These are phyloP conservation scores for Hypoxylon sp. DNA, from an alignment of 2,329 filamentous ascomycete species.

Conservation along the genomic window DNA sequence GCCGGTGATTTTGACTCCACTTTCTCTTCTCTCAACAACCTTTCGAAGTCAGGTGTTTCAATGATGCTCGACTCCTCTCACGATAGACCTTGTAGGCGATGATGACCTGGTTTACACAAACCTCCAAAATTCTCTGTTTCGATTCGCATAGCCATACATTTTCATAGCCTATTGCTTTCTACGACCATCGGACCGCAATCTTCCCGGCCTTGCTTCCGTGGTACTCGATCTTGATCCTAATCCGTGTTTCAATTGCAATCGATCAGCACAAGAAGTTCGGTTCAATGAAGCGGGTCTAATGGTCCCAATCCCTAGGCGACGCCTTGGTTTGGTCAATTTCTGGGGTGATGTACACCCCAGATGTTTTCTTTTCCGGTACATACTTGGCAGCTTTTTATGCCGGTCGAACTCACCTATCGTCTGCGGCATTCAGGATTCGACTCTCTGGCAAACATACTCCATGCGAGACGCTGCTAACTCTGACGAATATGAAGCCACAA, in stretches of 20 bases:
- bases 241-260: conserved; percentile 22
- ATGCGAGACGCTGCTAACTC: conserved; percentile 5
- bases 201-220: conserved; percentile 11
- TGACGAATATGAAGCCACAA: conserved; percentile 17
- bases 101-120: conserved; percentile 50
- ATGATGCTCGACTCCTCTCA: conserved; percentile 43
- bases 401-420: conserved; percentile 32
- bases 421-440: conserved; percentile 12
- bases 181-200: conserved; percentile 11
- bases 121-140: conserved; percentile 49
- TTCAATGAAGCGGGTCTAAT: conserved; percentile 20
- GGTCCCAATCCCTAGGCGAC: conserved; percentile 17
- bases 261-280: conserved; percentile 16
- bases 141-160: conserved; percentile 43
- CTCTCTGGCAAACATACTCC: conserved; percentile 2
- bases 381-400: conserved; percentile 45
- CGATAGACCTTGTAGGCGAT: conserved; percentile 51
- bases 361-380: conserved; percentile 51
- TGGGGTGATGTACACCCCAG: conserved; percentile 21
- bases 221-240: conserved; percentile 28
- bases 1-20: conserved; percentile 58
- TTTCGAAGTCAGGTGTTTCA: conserved; percentile 38
- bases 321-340: conserved; percentile 22
- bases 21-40: conserved; percentile 29
- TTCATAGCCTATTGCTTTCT: conserved; percentile 32